Evolutionary conservation across 225 moss, liverwort and hornwort species (phyloP), one percentile per base, ranked within the genome.

Genomic region (Physcomitrellopsis africana): DNA sequence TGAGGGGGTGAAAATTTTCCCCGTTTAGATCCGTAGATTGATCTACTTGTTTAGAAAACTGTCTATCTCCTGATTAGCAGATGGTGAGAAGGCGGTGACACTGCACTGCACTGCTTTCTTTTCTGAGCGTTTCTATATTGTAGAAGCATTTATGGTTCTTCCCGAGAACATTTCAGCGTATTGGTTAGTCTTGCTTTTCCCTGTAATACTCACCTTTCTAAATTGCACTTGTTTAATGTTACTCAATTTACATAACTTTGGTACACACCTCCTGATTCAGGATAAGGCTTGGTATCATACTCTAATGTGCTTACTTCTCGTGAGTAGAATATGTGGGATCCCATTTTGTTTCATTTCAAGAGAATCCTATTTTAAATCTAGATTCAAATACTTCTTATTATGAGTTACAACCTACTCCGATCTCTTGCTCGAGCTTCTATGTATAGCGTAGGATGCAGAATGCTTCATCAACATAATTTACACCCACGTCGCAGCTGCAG

Each of bases 101-200:
- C 46, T 51, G 73, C 65, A 56, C 73, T 58, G 57, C 63, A 19
- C 72, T 59, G 51, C 42, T 57, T 66, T 58, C 76, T 66, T 77
- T 29, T 43, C 70, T 49, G 68, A 76, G 75, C 75, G 76, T 32
- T 76, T 80, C 69, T 74, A 58, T 64, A 72, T 72, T 63, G 45
- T 83, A 64, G 69, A 77, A 65, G 84, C 70, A 76, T 81, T 80
- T 55, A 73, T 73, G 76, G n/a, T 76, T 68, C 71, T 71, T 26
- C 76, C 46, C 72, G 59, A 72, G 70, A 84, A 77, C 84, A 81
- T 56, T 77, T 74, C 74, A 65, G 69, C 77, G 61, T 65, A 66
- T 19, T 81, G 77, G 60, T 61, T 65, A 60, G 52, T 76, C 15
- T 48, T 77, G 76, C 63, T 76, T 71, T 37, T 72, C 63, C 42